Base-by-base conservation (phyloP, 202 grass and related monocot species). In the Setaria viridis region DNA sequence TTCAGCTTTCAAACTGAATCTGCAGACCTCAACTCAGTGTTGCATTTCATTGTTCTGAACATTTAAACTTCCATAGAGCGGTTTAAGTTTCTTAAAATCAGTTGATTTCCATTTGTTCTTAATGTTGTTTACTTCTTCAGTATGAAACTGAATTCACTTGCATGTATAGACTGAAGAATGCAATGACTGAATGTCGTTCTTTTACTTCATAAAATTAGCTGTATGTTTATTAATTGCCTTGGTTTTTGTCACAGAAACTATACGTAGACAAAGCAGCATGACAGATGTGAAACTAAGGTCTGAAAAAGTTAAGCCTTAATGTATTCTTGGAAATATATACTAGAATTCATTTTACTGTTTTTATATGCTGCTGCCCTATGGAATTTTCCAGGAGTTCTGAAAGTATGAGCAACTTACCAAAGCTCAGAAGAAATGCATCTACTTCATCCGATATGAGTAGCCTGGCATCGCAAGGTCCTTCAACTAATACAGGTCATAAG, bases 351-450 rank as follows among this genome's bases (percentile, higher is more conserved):
- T 62, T 67, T 32, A 83, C 30, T 66, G 0, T 64, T 58, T 77
- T 67, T 65, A 7, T 74, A 74, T 46, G 47, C 6, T 8, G 13
- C 16, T 86, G 19, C 29, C 70, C 63, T 49, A 65, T 86, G 57
- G 6, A 76, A 66, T 63, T 73, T 70, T 84, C 17, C 77, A 95
- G 93, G 85, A 84, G 74, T 64, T 92, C 89, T 78, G 96, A 95
- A 85, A 80, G 84, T 80, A 77, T 67, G 25, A 86, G 54, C n/a
- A 89, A 73, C 82, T 72, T 86, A 34, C 71, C 90, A 32, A 95
- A 83, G 68, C 90, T 99, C 51, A 88, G 92, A 88, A 96, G 96
- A 68, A 96, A 93, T 91, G 90, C 88, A 51, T 94, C 96, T 79
- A 83, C 86, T 77, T 95, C 96, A 83, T 90, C 89, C 42, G 88